phyloP scores from a whole-genome alignment of 2,329 filamentous ascomycete species.

The Trichoderma koningii region DNA sequence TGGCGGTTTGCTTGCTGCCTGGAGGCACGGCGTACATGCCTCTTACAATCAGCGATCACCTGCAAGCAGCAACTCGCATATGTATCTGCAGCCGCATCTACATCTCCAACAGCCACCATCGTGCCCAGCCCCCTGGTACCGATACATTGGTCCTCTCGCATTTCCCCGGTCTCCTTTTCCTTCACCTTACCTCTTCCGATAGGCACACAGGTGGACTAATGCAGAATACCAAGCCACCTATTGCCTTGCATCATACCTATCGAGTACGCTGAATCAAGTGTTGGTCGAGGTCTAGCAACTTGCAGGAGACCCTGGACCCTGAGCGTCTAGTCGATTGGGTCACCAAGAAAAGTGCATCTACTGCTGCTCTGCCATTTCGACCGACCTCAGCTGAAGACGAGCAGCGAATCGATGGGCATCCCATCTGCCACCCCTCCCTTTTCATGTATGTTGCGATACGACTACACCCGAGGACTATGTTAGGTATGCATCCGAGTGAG shows the following conservation, averaged over 20 bases:
- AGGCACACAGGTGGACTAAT: neutral
- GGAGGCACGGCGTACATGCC: neutral
- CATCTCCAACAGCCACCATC: neutral
- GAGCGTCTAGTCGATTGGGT: neutral
- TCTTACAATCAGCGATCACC: too few species aligned
- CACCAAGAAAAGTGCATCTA: neutral
- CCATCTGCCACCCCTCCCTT: neutral
- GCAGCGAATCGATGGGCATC: neutral
- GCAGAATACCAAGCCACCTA: neutral
- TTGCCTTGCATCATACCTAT: neutral
- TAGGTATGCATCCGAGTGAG: too few species aligned
- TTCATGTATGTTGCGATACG: neutral
- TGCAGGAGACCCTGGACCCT: slow-evolving; percentile 2
- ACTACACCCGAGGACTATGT: too few species aligned
- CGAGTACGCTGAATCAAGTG: neutral
- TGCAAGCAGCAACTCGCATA: too few species aligned
- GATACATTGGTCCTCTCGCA: neutral
- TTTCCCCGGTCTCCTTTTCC: neutral
- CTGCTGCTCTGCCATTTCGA: slow-evolving; percentile 3
- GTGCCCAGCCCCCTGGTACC: neutral
- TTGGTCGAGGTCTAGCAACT: too few species aligned
- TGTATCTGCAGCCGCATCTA: too few species aligned
- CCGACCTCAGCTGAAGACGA: slow-evolving; percentile 7
- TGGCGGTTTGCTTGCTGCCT: slow-evolving; percentile 3
- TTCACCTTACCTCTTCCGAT: neutral